These are phyloP conservation scores for Tuber microsphaerosporum DNA, from an alignment of 495 filamentous ascomycete species.

Conservation along the genomic window DNA sequence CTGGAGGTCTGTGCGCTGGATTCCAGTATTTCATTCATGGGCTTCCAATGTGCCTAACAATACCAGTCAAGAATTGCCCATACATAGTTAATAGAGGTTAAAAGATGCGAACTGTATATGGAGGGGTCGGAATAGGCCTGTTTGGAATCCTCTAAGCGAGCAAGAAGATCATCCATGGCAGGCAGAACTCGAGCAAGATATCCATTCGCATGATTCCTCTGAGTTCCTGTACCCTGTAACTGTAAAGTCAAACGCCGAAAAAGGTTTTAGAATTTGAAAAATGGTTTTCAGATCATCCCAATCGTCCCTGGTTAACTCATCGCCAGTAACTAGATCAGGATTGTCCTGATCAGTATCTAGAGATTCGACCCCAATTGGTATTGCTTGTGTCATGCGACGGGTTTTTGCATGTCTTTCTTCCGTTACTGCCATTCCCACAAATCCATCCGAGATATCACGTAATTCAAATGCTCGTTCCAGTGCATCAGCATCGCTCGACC, in stretches of 20 bases:
- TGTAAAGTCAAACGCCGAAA: background rate
- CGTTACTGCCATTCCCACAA: background rate
- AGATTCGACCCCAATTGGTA: background rate
- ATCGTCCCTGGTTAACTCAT: background rate
- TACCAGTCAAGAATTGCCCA: background rate
- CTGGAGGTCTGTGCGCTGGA: too few relatives aligned
- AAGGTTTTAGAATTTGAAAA: background rate
- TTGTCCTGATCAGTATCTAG: background rate
- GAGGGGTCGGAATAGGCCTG: background rate
- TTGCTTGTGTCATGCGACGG: background rate
- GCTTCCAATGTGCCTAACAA: too few relatives aligned
- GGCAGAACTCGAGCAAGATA: background rate
- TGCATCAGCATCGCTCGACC: background rate
- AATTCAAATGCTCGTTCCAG: background rate
- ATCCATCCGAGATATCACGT: background rate
- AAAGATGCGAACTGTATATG: background rate
- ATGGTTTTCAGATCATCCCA: background rate
- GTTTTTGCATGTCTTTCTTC: background rate
- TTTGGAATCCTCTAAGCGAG: background rate
- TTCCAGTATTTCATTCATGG: too few relatives aligned
- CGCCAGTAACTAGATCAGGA: background rate
- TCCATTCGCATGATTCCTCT: background rate
- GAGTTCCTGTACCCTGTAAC: background rate
- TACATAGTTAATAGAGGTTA: background rate
- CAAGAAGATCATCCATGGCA: background rate